Conservation (phyloP, 1,139 yeast species). For the Torulaspora pretoriensis region DNA sequence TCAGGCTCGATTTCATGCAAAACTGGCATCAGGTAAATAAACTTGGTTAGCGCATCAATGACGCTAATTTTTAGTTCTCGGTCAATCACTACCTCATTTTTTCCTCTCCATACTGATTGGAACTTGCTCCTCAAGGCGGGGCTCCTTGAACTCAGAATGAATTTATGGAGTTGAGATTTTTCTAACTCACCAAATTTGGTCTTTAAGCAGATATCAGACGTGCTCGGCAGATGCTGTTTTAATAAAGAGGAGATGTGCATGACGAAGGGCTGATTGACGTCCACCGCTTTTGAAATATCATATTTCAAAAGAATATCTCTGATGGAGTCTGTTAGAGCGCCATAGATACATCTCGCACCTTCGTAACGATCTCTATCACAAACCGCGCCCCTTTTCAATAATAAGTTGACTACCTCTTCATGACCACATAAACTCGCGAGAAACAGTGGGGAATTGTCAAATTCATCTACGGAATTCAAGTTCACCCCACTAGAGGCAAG, state of each 20-base stretch:
- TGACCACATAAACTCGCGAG: constrained; percentile 76
- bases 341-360: constrained; percentile 76
- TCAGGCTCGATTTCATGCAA: constrained; percentile 36
- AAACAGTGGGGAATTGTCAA: constrained; percentile 71
- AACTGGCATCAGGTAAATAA: constrained; percentile 48
- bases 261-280: constrained; percentile 69
- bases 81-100: constrained; percentile 18
- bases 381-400: constrained; percentile 64
- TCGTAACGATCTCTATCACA: constrained; percentile 77
- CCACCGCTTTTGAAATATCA: constrained; percentile 67
- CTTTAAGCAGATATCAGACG: constrained; percentile 42
- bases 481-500: constrained; percentile 54
- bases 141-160: constrained; percentile 41
- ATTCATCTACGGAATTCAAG: constrained; percentile 60
- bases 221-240: constrained; percentile 34
- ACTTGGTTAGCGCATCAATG: constrained; percentile 43
- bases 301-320: constrained; percentile 54
- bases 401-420: constrained; percentile 52
- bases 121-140: constrained; percentile 30
- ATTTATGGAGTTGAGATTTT: constrained; percentile 36
- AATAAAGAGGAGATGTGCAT: constrained; percentile 57
- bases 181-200: constrained; percentile 23
- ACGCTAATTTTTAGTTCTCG: constrained; percentile 18
- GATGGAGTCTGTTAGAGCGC: constrained; percentile 66
- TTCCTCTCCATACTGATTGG: constrained; percentile 21